Evolutionary conservation across 2,329 filamentous ascomycete genomes (phyloP), one percentile per base, ranked within the genome.

Genomic region (Verticillium nonalfalfae): DNA sequence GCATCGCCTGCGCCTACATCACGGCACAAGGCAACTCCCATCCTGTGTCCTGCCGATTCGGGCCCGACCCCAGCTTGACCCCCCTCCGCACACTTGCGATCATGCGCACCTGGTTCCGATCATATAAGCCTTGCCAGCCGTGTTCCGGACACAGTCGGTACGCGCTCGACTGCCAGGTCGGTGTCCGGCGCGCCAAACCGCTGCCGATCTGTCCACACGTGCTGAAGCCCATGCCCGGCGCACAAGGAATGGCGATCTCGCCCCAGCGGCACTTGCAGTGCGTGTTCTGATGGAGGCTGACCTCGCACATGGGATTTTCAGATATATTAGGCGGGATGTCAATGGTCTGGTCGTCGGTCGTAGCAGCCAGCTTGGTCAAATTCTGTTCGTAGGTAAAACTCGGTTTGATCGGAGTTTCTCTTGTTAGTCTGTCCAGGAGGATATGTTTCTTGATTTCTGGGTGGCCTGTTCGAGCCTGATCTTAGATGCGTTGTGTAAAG

Each of bases 221-320:
- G 62, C 70, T 71, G 72, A 85, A 85, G 62, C 82, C 81, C 70
- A 76, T 75, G 13, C 78, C 78, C 0, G 80, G 79, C 4, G 67
- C 74, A 72, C 83, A 86, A 6, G 79, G 77, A 55, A 71, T 64
- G 3, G 70, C 71, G 67, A 85, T 75, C 63, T 77, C 68, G 52
- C 80, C 75, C 83, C 83, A 86, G 66, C 75, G 76, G 74, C 84
- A 83, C 11, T 74, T 72, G 76, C 83, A 85, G 62, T 65, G 66
- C 58, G 76, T 78, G 70, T 82, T 79, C 62, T 75, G 73, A 71
- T 77, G 82, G 70, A 80, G 78, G 33, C 73, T 76, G n/a, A 78
- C 74, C 18, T 67, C 65, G 69, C 82, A 85, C 82, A 85, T 84
- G 45, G 18, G 45, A 31, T 13, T 3, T 36, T 13, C 13, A 13